Base-by-base conservation (phyloP, 768 basidiomycete genomes). In the Boletus pseudopeckii region DNA sequence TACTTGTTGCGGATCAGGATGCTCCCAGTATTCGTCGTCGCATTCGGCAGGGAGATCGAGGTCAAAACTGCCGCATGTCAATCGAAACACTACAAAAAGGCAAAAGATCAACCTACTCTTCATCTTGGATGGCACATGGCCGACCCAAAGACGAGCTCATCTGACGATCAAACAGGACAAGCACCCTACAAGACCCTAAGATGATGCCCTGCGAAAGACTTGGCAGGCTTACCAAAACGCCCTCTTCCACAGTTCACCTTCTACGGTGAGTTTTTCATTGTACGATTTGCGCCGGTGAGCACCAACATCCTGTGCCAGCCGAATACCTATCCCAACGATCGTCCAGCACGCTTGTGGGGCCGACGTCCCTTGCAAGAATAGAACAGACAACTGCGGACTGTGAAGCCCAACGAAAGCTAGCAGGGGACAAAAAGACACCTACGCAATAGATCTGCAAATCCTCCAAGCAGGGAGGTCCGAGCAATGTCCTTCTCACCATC, bases 381-480 rank as follows among this genome's bases (percentile, higher is more conserved):
- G 64, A 0, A 79, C 76, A 10, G 77, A 72, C n/a, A 86, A 65
- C 85, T 86, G 49, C 18, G 15, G n/a, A 44, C 17, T 7, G 3
- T 37, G 6, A 53, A 45, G 7, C 28, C 5, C 1, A 36, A 66
- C 39, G 30, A 62, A n/a, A 14, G 8, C 67, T 39, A 47, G 52
- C 54, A 4, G 18, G 17, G 32, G 30, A 50, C 5, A 24, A 1
- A 22, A 48, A 47, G 4, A 44, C 26, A 70, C 80, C 53, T 64
- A 85, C 84, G 62, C 77, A 76, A 61, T 82, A 83, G 20, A 76
- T 77, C 64, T 95, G 91, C 22, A 95, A 70, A 60, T 90, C 88
- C 63, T 83, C 82, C 48, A 92, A 61, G 6, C 77, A 73, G 2
- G 86, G 80, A 13, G 78, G 76, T 0, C 80, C 74, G 18, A 86